Percentiles rank a stretch among this genome's conserved stretches.
Evolutionary conservation across 164 flowering plant species (phyloP).

Genomic region (Hamamelis virginiana): DNA sequence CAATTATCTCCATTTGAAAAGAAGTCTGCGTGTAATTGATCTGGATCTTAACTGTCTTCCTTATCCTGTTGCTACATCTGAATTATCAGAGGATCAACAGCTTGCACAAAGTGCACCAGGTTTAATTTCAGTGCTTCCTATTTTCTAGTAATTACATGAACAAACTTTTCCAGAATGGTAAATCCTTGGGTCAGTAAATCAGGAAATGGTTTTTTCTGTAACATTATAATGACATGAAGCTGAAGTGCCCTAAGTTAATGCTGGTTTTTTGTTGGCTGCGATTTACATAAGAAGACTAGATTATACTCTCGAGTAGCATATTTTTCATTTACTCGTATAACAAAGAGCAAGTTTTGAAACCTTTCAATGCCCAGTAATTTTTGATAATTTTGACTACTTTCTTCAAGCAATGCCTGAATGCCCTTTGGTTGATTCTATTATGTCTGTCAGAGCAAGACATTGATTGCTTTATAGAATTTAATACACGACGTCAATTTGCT

Average conservation of each 20-base stretch:
- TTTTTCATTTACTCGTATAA: neutral
- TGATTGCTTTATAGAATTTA: too few species aligned
- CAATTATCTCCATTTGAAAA: slow-evolving; percentile 12
- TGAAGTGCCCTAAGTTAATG: too few species aligned
- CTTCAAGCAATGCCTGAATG: neutral
- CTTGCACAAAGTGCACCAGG: slow-evolving; percentile 33
- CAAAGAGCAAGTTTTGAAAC: neutral
- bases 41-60: slow-evolving; percentile 51
- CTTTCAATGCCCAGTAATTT: neutral
- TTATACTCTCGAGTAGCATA: neutral
- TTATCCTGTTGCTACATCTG: slow-evolving; percentile 15
- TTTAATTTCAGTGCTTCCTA: slow-evolving; percentile 2
- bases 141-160: neutral
- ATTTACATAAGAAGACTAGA: neutral
- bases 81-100: slow-evolving; percentile 20
- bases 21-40: slow-evolving; percentile 22
- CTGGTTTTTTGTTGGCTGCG: neutral
- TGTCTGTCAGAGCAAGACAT: too few species aligned
- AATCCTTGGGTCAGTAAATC: neutral
- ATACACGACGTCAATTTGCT: too few species aligned
- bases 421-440: neutral
- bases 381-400: neutral
- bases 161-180: neutral
- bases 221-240: neutral
- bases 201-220: neutral